Evolutionary conservation across 345 rosid species (phyloP).

Genomic region (Cardiospermum halicacabum): DNA sequence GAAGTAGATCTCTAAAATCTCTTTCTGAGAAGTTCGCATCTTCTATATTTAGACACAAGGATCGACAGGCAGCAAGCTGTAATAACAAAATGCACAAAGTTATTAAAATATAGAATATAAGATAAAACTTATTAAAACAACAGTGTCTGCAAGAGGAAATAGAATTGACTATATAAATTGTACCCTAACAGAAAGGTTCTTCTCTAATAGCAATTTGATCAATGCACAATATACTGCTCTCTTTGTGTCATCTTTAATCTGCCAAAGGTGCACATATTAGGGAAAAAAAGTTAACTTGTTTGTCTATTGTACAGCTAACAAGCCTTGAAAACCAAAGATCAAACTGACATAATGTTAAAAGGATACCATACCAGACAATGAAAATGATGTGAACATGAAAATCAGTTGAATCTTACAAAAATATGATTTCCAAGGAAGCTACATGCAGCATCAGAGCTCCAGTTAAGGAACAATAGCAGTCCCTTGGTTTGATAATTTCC

Average conservation of each 20-base stretch:
- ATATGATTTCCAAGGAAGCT: background rate
- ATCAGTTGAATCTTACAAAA: background rate
- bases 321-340: constrained; percentile 6
- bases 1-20: constrained; percentile 82
- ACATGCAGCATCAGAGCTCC: constrained; percentile 1
- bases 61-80: constrained; percentile 96
- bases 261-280: constrained; percentile 33
- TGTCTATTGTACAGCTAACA: background rate
- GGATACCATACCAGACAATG: background rate
- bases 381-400: background rate
- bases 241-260: constrained; percentile 89
- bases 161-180: constrained; percentile 12
- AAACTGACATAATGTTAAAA: background rate
- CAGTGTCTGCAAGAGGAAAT: background rate
- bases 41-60: constrained; percentile 84
- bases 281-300: background rate
- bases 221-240: constrained; percentile 90
- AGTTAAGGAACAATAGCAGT: background rate
- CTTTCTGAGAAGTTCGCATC: constrained; percentile 87
- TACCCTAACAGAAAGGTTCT: constrained; percentile 91
- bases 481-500: background rate
- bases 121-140: constrained; percentile 2
- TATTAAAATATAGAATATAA: constrained; percentile 18
- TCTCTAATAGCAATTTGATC: constrained; percentile 73
- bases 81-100: constrained; percentile 26